Base-by-base conservation (phyloP, 169 alveolate genomes). In the Babesia sp. region DNA sequence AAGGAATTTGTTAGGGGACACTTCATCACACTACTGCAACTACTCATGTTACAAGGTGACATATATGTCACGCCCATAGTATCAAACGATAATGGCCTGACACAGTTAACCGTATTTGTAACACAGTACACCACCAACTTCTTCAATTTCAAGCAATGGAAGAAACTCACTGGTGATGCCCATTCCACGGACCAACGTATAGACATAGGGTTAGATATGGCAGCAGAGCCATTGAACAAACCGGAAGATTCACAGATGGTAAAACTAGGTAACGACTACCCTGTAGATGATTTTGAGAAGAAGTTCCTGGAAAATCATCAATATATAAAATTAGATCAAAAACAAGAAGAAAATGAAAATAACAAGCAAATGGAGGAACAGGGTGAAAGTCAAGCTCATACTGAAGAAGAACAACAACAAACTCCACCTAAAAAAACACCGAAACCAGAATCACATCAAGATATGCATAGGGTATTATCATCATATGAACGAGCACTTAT, bases 1-100 rank as follows among this genome's bases (percentile, higher is more conserved):
- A 63, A 59, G 64, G 66, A 67, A 6, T 79, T 79, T 54, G 67
- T 41, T n/a, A 66, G 83, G 78, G 87, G 78, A n/a, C 37, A 64
- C 4, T 63, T 79, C 54, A 56, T 79, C 16, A 69, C 81, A 9
- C 76, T 79, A 37, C 70, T 79, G 33, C 82, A 71, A 50, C 11
- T 57, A 20, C 53, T 71, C 36, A 37, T 75, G 50, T 45, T 79
- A 28, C 87, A 67, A 33, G 24, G 48, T 20, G 70, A 59, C 57
- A 53, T 79, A 20, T 59, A 56, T 31, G 77, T 67, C 39, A 29
- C 28, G 53, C 50, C n/a, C 7, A 14, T 48, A 11, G 33, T 26
- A 37, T 5, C 31, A 3, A 51, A 45, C n/a, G 63, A 11, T 24
- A 28, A 45, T 9, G 61, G 48, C 1, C 14, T 14, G 54, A 46